Evolutionary conservation across 371 early-diverging fungal genomes (phyloP), one percentile per base, ranked within the genome.

Genomic region (Apophysomyces elegans): DNA sequence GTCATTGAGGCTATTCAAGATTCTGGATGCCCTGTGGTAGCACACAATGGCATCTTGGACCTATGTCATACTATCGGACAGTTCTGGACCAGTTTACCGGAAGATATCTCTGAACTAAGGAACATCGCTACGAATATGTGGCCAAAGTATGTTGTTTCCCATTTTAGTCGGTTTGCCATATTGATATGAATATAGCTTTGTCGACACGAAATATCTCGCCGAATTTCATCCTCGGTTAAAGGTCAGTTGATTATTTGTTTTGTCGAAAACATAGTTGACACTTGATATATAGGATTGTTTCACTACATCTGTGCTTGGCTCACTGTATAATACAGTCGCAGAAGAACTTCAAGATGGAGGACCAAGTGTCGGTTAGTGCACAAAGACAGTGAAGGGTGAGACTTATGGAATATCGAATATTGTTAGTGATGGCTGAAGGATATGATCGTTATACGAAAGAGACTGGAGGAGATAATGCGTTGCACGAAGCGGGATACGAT

Each of bases 401-500:
- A 35, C 36, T 44, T 37, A 44, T 41, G 26, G 11, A 39, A 44
- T 12, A 3, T 26, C 16, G 16, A 54, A 44, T 16, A 4, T 58
- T 44, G 7, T 6, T 56, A 78, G 81, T 59, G 0, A 71, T 80
- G 70, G 76, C 65, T 0, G 50, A 72, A 57, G 77, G 70, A 11
- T 83, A 71, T 59, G 74, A 74, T 50, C 58, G 83, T 37, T 83
- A 83, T 62, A 59, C 43, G 4, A 45, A 45, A 13, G 58, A 60
- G 37, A 32, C 54, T 4, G 39, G 39, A 7, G 69, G 66, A 21
- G 68, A 72, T 7, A 66, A 70, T 7, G 71, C 66, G 0, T 78
- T 83, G 59, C 97, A 96, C 71, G 95, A 96, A 72, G 97, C 97
- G 13, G 97, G 94, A 2, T 96, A 88, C 71, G 97, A 96, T 73